Conservation (phyloP, 140 eudicot genomes). For the Eryngium alpinum region DNA sequence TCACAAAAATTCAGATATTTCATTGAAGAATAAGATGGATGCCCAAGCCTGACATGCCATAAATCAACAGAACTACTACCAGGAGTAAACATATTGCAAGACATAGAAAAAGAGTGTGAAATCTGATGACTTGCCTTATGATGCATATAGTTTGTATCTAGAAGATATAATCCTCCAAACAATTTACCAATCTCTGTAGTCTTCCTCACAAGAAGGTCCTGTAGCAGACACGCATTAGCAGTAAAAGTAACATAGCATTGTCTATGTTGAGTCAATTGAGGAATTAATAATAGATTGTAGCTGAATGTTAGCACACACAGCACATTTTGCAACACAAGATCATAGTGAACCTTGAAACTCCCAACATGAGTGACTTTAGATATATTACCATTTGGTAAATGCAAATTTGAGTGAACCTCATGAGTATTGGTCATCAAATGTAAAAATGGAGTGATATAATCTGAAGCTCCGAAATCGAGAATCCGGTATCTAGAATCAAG, state of each 20-base stretch:
- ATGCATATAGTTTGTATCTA: too few relatives aligned
- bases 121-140: too few relatives aligned
- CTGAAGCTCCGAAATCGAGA: background rate
- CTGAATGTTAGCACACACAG: background rate
- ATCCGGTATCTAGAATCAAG: background rate
- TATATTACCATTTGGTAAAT: background rate
- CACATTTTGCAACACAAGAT: background rate
- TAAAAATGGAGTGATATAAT: background rate
- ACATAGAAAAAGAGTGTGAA: background rate
- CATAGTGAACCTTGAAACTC: background rate
- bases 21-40: background rate
- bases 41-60: background rate
- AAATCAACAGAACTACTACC: background rate
- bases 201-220: background rate
- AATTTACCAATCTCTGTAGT: background rate
- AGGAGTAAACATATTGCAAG: background rate
- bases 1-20: background rate
- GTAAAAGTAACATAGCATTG: background rate
- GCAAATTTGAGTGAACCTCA: background rate
- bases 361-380: background rate
- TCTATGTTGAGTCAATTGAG: background rate
- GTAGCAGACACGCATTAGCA: background rate
- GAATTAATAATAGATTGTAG: background rate
- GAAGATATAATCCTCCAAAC: background rate
- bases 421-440: background rate